Conservation (phyloP, 1,284 basidiomycete species). For the Pseudozyma hubeiensis region DNA sequence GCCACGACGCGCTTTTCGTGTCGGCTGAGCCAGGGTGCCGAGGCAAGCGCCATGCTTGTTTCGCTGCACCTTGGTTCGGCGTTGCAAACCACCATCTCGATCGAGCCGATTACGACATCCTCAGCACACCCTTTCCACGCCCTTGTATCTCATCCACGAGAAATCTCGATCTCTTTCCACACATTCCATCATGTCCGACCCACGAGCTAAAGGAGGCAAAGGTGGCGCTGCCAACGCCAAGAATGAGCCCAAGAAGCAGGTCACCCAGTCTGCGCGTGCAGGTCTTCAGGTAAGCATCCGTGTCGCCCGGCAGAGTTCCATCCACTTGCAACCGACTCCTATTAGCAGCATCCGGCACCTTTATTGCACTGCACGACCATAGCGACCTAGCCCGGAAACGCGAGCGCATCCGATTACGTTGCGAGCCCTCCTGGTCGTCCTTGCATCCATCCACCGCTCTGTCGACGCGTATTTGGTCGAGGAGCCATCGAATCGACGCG, state of each 20-base stretch:
- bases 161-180: constrained; percentile 1
- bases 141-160: neutral
- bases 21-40: constrained; percentile 10
- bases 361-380: neutral
- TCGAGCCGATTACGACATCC: neutral
- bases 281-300: constrained; percentile 62
- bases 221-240: constrained; percentile 53
- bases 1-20: constrained; percentile 18
- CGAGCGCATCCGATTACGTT: neutral
- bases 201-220: constrained; percentile 55
- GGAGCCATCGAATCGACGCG: constrained; percentile 4
- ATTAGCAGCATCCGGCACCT: neutral
- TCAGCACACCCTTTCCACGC: neutral
- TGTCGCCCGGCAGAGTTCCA: neutral
- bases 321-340: constrained; percentile 4
- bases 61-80: constrained; percentile 15
- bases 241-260: constrained; percentile 50
- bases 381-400: neutral
- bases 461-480: constrained; percentile 6
- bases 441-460: constrained; percentile 1
- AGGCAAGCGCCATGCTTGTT: constrained; percentile 3
- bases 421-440: too few relatives aligned
- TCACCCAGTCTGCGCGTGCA: constrained; percentile 58
- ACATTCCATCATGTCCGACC: constrained; percentile 45
- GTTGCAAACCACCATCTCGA: constrained; percentile 36